Conservation (phyloP, 257 asterid species). For the Fraxinus americana region DNA sequence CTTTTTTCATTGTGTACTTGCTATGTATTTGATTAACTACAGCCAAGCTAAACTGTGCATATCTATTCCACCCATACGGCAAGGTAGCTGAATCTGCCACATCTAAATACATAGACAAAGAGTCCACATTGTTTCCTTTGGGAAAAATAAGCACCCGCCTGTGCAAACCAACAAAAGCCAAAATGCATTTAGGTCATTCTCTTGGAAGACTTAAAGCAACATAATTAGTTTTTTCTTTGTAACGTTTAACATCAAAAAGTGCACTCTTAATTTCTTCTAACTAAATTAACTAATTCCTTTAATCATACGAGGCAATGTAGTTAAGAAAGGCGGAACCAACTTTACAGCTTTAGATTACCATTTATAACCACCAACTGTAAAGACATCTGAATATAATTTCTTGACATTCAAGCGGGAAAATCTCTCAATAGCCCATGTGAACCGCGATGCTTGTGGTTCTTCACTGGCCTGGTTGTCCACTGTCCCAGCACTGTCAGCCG, state of each 20-base stretch:
- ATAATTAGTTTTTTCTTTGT: not conserved
- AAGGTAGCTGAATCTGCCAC: constrained; percentile 56
- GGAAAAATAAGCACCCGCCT: constrained; percentile 68
- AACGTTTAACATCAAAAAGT: not conserved
- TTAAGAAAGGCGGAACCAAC: constrained; percentile 6
- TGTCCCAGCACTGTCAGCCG: constrained; percentile 59
- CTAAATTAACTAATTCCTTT: constrained; percentile 13
- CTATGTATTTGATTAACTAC: constrained; percentile 50
- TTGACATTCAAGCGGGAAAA: constrained; percentile 66
- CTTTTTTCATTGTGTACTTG: constrained; percentile 42
- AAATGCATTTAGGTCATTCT: constrained; percentile 19
- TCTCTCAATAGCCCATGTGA: constrained; percentile 82
- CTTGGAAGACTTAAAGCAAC: constrained; percentile 14
- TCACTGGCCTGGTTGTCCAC: constrained; percentile 81
- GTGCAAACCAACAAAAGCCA: constrained; percentile 29
- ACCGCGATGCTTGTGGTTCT: constrained; percentile 80
- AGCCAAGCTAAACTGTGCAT: constrained; percentile 60
- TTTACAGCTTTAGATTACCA: constrained; percentile 54
- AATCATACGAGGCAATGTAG: not conserved
- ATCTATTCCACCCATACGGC: constrained; percentile 64
- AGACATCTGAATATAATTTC: constrained; percentile 79
- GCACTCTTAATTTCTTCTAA: not conserved
- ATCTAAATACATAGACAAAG: constrained; percentile 62
- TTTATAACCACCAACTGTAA: constrained; percentile 79
- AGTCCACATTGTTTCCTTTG: constrained; percentile 57